Conservation (phyloP, 2,329 filamentous ascomycete genomes). For the Cercospora citrullina region DNA sequence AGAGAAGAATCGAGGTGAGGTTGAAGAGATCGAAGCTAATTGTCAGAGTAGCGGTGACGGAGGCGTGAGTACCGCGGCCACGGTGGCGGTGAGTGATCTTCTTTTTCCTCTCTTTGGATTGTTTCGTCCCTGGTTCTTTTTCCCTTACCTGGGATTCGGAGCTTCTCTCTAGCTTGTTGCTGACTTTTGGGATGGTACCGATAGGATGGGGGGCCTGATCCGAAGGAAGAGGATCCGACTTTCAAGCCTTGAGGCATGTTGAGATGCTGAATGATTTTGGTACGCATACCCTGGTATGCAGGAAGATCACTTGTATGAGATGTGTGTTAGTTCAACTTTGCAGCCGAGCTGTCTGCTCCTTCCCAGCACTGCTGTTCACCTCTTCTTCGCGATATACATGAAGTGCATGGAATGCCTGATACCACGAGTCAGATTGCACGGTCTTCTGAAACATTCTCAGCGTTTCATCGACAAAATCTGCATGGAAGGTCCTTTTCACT, state of each 20-base stretch:
- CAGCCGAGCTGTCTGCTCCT: not conserved
- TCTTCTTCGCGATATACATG: not conserved
- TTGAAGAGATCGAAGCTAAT: not conserved
- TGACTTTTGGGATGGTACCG: not conserved
- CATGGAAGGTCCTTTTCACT: not conserved
- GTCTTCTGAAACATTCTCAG: not conserved
- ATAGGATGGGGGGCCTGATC: not conserved
- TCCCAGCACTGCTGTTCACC: not conserved
- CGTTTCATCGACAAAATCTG: not conserved
- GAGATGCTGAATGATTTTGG: too few species aligned
- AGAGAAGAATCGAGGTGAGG: too few species aligned
- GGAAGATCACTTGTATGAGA: not conserved
- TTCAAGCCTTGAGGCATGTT: not conserved
- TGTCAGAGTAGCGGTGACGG: constrained; percentile 20
- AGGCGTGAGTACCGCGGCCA: constrained; percentile 29
- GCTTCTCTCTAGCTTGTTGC: not conserved
- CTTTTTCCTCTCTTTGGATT: not conserved
- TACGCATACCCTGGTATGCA: too few species aligned
- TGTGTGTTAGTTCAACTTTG: not conserved
- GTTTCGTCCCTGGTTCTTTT: constrained; percentile 5
- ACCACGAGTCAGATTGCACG: not conserved
- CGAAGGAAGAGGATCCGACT: not conserved
- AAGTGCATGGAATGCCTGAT: not conserved
- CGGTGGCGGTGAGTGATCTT: constrained; percentile 16
- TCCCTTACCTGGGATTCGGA: constrained; percentile 2